phyloP scores from a whole-genome alignment of 2,329 filamentous ascomycete species.

The Coniochaeta ligniaria region DNA sequence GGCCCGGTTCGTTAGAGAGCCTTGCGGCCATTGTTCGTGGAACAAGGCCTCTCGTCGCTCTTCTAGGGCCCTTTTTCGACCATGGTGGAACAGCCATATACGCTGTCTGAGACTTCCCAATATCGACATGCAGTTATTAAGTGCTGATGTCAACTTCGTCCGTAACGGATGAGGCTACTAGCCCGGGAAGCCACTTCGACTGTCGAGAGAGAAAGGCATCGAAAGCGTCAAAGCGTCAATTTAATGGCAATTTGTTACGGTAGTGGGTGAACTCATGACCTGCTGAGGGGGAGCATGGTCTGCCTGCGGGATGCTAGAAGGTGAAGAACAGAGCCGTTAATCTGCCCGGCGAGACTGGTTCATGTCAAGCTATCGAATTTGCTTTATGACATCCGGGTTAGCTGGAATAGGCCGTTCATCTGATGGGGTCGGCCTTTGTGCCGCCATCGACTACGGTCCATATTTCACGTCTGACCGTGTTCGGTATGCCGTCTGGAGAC shows the following conservation, averaged over 20 bases:
- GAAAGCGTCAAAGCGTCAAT: background rate
- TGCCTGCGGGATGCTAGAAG: background rate
- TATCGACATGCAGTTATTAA: background rate
- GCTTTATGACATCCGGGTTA: background rate
- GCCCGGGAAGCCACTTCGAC: background rate
- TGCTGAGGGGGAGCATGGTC: background rate
- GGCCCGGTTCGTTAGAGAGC: conserved; percentile 22
- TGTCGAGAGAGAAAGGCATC: background rate
- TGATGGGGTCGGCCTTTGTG: background rate
- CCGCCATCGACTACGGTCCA: background rate
- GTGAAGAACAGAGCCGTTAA: background rate
- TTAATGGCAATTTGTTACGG: background rate
- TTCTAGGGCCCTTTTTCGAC: background rate
- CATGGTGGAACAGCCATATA: background rate
- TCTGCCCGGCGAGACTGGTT: background rate
- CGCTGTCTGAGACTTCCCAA: background rate
- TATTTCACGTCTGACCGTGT: background rate
- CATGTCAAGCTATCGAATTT: background rate
- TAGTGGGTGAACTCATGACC: background rate
- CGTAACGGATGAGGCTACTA: background rate
- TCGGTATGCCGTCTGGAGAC: background rate
- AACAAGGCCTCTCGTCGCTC: background rate
- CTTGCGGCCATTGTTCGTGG: background rate
- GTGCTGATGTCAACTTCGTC: background rate
- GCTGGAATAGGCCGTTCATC: too few species aligned